Conservation (phyloP, 2,329 filamentous ascomycete species). For the Epichloe sibirici region DNA sequence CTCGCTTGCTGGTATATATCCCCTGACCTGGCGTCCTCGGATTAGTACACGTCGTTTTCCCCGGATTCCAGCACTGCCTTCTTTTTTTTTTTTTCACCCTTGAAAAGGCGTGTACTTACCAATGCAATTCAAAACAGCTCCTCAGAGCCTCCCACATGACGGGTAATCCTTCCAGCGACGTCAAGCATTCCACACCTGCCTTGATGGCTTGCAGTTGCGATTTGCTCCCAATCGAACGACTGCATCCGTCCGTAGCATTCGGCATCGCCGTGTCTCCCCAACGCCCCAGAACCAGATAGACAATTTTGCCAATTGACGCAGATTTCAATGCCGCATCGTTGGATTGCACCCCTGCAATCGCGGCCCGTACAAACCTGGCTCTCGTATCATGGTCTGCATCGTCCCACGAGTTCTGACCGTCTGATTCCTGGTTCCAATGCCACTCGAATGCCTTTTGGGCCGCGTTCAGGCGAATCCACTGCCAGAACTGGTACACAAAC, state of each 20-base stretch:
- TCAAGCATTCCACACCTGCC: conserved; percentile 37
- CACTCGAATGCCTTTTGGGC: conserved; percentile 67
- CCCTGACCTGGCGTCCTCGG: conserved; percentile 28
- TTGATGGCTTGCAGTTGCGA: conserved; percentile 48
- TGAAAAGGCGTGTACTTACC: conserved; percentile 24
- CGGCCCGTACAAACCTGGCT: conserved; percentile 42
- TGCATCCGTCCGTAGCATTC: conserved; percentile 26
- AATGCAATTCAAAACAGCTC: conserved; percentile 38
- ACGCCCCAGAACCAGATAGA: conserved; percentile 54
- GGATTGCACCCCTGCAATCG: conserved; percentile 32
- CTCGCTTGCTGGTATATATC: conserved; percentile 31
- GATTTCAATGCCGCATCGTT: conserved; percentile 36
- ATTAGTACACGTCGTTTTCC: neutral
- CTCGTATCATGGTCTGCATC: conserved; percentile 45
- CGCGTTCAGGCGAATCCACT: conserved; percentile 65
- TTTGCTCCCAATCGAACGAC: conserved; percentile 39
- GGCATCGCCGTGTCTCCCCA: conserved; percentile 57
- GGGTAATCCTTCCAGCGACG: conserved; percentile 36
- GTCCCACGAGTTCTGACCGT: conserved; percentile 44
- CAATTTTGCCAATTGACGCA: conserved; percentile 42
- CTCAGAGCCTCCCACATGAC: conserved; percentile 39
- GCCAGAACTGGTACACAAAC: conserved; percentile 86
- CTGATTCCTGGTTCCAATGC: conserved; percentile 51
- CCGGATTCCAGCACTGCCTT: neutral
- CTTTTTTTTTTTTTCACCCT: too few species aligned